Percentiles rank a stretch among this genome's conserved stretches.
Evolutionary conservation across 192 early-diverging fungal genomes (phyloP).

Genomic region (Backusella psychrophila): DNA sequence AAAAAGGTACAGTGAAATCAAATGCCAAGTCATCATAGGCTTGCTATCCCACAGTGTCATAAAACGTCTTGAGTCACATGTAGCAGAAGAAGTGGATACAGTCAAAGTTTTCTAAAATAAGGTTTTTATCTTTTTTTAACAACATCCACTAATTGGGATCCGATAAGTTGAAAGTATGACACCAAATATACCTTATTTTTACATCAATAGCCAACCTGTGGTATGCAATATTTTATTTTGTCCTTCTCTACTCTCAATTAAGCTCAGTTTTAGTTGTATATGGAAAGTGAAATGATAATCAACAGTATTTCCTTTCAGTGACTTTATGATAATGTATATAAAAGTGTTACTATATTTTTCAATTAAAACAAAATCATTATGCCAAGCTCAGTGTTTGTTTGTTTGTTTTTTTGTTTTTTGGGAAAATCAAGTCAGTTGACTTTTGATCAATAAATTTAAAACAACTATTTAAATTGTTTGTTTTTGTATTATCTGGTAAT

Average conservation of each 20-base stretch:
- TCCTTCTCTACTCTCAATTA: not conserved
- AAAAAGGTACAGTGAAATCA: not conserved
- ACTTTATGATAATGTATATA: not conserved
- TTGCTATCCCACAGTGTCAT: not conserved
- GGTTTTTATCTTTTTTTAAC: slow-evolving; percentile 2
- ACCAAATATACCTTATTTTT: not conserved
- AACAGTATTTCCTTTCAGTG: not conserved
- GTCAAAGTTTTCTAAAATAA: not conserved
- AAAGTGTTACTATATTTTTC: not conserved
- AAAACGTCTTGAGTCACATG: not conserved
- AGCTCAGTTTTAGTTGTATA: not conserved
- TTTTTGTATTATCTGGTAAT: not conserved
- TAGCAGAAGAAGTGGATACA: not conserved
- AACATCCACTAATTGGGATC: not conserved
- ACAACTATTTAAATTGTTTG: not conserved
- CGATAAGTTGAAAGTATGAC: not conserved
- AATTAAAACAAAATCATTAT: not conserved
- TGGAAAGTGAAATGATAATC: not conserved
- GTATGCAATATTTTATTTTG: not conserved
- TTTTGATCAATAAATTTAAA: not conserved
- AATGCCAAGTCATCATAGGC: not conserved
- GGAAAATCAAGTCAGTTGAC: not conserved
- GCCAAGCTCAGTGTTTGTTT: not conserved
- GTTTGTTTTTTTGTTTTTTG: not conserved
- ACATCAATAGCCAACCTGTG: not conserved